phyloP scores from a whole-genome alignment of 257 asterid species.

The Thymus mandschuricus region DNA sequence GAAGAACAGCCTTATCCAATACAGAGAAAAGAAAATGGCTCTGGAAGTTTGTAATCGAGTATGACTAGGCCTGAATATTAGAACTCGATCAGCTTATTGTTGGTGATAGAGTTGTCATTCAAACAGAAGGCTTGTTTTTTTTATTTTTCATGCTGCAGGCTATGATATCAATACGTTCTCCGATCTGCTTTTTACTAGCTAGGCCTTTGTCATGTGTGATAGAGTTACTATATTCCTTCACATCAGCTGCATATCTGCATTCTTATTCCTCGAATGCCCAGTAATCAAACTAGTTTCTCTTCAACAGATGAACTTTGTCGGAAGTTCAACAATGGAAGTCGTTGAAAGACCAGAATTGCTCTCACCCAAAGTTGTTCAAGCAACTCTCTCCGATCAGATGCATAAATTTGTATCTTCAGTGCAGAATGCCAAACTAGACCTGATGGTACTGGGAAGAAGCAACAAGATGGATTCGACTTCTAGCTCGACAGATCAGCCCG shows the following conservation, averaged over 20 bases:
- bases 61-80: slow-evolving; percentile 1
- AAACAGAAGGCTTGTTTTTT: too few relatives aligned
- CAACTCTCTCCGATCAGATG: slow-evolving; percentile 43
- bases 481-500: slow-evolving; percentile 18
- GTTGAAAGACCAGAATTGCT: slow-evolving; percentile 51
- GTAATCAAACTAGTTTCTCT: slow-evolving; percentile 11
- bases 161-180: neutral
- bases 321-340: slow-evolving; percentile 47
- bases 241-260: neutral
- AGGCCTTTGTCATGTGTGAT: neutral
- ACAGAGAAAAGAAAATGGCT: neutral
- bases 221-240: neutral
- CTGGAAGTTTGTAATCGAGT: neutral
- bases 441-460: slow-evolving; percentile 35
- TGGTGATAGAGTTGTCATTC: too few relatives aligned
- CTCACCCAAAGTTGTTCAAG: slow-evolving; percentile 49
- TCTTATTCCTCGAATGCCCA: neutral
- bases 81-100: slow-evolving; percentile 11
- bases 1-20: neutral
- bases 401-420: slow-evolving; percentile 42
- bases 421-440: slow-evolving; percentile 39
- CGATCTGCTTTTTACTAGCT: neutral
- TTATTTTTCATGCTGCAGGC: neutral
- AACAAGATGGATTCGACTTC: slow-evolving; percentile 23
- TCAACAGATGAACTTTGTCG: slow-evolving; percentile 44